Percentiles rank a stretch among this genome's conserved stretches.
phyloP scores from a whole-genome alignment of 192 early-diverging fungal genomes.

The Entomortierella beljakovae region DNA sequence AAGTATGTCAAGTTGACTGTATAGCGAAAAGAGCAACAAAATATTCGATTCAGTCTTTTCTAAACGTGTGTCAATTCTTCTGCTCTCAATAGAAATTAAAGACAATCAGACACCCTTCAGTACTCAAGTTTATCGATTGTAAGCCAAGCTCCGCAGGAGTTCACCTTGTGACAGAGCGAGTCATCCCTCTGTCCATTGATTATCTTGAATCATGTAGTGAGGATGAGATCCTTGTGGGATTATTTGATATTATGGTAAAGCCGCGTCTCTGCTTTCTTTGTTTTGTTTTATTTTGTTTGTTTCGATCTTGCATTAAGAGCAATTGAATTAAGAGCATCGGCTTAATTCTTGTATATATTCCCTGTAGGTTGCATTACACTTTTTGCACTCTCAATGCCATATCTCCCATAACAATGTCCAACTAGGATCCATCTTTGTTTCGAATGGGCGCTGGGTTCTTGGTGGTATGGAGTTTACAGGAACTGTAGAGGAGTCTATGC shows the following conservation, averaged over 20 bases:
- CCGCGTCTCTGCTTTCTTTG: neutral
- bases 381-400: slow-evolving; percentile 53
- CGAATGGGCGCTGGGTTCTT: slow-evolving; percentile 49
- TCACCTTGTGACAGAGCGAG: slow-evolving; percentile 47
- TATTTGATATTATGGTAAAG: slow-evolving; percentile 49
- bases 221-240: slow-evolving; percentile 48
- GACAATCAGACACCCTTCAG: slow-evolving; percentile 50
- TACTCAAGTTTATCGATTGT: slow-evolving; percentile 52
- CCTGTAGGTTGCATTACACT: slow-evolving; percentile 44
- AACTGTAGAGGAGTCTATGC: slow-evolving; percentile 34
- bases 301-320: no score
- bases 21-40: neutral
- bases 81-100: slow-evolving; percentile 38
- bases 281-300: slow-evolving; percentile 2
- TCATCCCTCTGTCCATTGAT: slow-evolving; percentile 33
- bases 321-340: no score
- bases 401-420: slow-evolving; percentile 51
- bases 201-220: slow-evolving; percentile 42
- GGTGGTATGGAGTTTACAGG: slow-evolving; percentile 52
- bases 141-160: slow-evolving; percentile 40
- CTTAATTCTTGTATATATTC: neutral
- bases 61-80: neutral
- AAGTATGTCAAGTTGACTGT: slow-evolving; percentile 6
- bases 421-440: slow-evolving; percentile 47
- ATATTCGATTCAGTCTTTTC: neutral